Percentiles rank a stretch among this genome's conserved stretches.
phyloP scores from a whole-genome alignment of 495 filamentous ascomycete species.

The Evernia prunastri region DNA sequence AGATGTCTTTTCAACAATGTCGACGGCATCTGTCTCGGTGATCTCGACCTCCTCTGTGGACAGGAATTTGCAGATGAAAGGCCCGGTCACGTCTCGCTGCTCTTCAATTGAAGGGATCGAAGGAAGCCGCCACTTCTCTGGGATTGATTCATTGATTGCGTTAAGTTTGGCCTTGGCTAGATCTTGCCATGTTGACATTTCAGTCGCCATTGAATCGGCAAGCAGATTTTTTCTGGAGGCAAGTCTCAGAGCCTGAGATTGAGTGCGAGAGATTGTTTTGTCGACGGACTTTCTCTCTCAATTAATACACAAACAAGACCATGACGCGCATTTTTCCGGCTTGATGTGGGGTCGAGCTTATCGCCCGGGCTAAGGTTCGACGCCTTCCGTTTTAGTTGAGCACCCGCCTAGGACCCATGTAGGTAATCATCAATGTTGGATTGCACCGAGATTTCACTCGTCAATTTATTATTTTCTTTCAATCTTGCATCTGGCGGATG shows the following conservation, averaged over 20 bases:
- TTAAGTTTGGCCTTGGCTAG: slow-evolving; percentile 47
- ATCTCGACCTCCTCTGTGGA: slow-evolving; percentile 49
- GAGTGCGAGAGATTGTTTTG: not conserved
- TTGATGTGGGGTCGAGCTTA: slow-evolving; percentile 18
- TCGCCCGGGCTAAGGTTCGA: slow-evolving; percentile 12
- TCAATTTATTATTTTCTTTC: not conserved
- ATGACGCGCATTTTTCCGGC: slow-evolving; percentile 11
- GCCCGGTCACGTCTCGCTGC: slow-evolving; percentile 55
- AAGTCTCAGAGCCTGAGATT: not conserved
- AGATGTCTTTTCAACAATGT: slow-evolving; percentile 43
- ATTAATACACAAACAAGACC: not conserved
- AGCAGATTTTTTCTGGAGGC: not conserved
- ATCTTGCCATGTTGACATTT: slow-evolving; percentile 36
- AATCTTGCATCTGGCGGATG: slow-evolving; percentile 80
- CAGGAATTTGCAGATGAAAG: slow-evolving; percentile 53
- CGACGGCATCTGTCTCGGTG: slow-evolving; percentile 48
- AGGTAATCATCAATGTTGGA: too few species aligned
- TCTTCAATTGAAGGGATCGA: slow-evolving; percentile 44
- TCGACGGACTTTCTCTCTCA: not conserved
- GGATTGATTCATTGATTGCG: slow-evolving; percentile 49
- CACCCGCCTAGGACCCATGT: too few species aligned
- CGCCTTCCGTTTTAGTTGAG: slow-evolving; percentile 13
- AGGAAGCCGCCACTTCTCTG: slow-evolving; percentile 49
- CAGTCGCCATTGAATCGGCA: slow-evolving; percentile 15
- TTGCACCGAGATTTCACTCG: not conserved